phyloP scores from a whole-genome alignment of 371 early-diverging fungal species.

The Syncephalastrum sp. region DNA sequence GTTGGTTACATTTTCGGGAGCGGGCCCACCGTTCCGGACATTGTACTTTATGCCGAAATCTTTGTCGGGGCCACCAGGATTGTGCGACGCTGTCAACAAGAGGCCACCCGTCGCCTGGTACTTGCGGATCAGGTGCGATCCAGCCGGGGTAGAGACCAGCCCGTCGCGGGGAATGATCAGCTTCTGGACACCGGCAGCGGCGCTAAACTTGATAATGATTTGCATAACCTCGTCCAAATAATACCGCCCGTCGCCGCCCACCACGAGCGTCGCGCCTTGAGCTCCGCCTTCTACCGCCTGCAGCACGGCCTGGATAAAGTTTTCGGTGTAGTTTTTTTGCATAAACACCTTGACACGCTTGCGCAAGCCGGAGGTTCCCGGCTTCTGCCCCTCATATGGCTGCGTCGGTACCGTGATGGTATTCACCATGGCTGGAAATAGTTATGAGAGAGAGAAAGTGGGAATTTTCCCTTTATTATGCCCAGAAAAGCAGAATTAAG shows the following conservation, averaged over 20 bases:
- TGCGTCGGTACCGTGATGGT: slow-evolving; percentile 60
- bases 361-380: slow-evolving; percentile 95
- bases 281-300: slow-evolving; percentile 82
- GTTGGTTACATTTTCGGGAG: slow-evolving; percentile 93
- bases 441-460: slow-evolving; percentile 7
- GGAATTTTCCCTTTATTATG: too few species aligned
- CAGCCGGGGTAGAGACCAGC: slow-evolving; percentile 97
- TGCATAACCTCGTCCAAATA: slow-evolving; percentile 85
- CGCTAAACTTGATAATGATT: slow-evolving; percentile 84
- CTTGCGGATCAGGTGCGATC: slow-evolving; percentile 90
- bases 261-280: slow-evolving; percentile 80
- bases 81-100: slow-evolving; percentile 95
- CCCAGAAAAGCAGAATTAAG: too few species aligned
- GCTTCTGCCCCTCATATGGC: slow-evolving; percentile 92
- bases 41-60: slow-evolving; percentile 99
- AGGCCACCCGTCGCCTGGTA: slow-evolving; percentile 90
- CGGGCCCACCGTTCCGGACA: slow-evolving; percentile 93
- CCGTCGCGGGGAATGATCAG: slow-evolving; percentile 92
- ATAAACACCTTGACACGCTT: slow-evolving; percentile 95
- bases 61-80: slow-evolving; percentile 96
- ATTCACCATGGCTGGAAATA: slow-evolving; percentile 17
- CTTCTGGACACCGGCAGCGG: slow-evolving; percentile 83
- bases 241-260: slow-evolving; percentile 97
- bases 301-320: slow-evolving; percentile 88
- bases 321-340: slow-evolving; percentile 93